Evolutionary conservation across 106 monocot genomes (phyloP).

Genomic region (Allium sativum): DNA sequence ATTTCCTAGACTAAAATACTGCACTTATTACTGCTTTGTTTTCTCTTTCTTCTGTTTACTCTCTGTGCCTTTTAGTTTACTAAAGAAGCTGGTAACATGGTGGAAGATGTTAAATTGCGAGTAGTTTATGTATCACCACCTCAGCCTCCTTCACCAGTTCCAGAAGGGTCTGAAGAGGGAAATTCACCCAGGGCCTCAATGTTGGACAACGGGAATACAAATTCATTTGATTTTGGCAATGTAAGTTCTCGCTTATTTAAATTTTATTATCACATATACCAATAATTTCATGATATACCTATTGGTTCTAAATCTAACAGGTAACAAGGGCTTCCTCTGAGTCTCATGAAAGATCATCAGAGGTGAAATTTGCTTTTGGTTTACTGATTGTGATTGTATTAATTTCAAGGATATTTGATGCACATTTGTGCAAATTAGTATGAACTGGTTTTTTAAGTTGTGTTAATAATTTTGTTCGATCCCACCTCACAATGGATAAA

Average conservation of each 20-base stretch:
- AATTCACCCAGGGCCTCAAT: constrained; percentile 41
- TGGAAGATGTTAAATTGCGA: constrained; percentile 49
- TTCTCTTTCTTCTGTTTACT: no score
- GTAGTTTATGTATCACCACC: constrained; percentile 54
- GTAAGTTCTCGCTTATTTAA: constrained; percentile 20
- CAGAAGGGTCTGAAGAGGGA: constrained; percentile 49
- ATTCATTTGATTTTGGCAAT: constrained; percentile 19
- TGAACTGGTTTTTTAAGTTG: no score
- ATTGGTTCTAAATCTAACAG: constrained; percentile 9
- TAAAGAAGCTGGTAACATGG: constrained; percentile 45
- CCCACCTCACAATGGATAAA: background rate
- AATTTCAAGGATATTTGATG: background rate
- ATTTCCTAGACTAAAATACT: no score
- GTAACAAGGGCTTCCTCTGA: constrained; percentile 17
- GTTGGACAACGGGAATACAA: constrained; percentile 30
- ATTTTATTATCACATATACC: background rate
- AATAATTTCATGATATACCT: background rate
- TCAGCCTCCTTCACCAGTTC: constrained; percentile 57
- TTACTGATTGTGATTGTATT: background rate
- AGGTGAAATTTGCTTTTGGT: constrained; percentile 21
- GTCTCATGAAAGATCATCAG: constrained; percentile 35
- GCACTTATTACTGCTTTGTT: no score
- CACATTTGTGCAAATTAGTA: background rate
- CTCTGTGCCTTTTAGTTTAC: constrained; percentile 25
- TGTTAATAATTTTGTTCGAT: background rate